Base-by-base conservation (phyloP, 257 asterid species). In the Solanum peruvianum region DNA sequence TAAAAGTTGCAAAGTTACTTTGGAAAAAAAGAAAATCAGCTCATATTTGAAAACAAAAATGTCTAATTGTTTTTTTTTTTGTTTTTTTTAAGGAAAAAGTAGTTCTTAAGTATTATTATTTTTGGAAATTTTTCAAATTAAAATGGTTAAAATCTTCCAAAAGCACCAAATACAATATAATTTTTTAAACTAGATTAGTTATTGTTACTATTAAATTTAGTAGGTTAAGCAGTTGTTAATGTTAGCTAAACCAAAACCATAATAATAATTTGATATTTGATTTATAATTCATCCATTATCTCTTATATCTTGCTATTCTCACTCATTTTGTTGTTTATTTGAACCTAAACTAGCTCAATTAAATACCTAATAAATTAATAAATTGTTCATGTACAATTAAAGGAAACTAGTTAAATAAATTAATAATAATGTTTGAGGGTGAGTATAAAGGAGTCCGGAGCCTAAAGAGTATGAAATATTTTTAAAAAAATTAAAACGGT, bases 401-500 rank as follows among this genome's bases (percentile, higher is more conserved):
- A 77, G 62, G 3, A 77, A 45, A 78, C 64, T 9, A 47, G 13
- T 80, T 31, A 18, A 80, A 9, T 10, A 80, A 78, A 47, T 80
- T 45, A 45, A 78, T 44, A 31, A 14, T 18, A 78, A 47, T 80
- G 29, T 42, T 49, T 78, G 41, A 78, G 85, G 29, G 41, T 2
- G 4, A 41, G 60, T n/a, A n/a, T 25, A 76, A 76, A 76, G 23
- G 35, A 33, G 35, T 33, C 0, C 5, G 35, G 5, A 33, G 35
- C 5, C 35, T 33, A 33, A 33, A 33, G 1, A 1, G 35, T 33
- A 33, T 33, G 4, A 33, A 33, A 33, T 33, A 33, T 33, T 2
- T 29, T 33, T 0, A 3, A 3, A 33, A 33, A 33, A 33, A 33
- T 3, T 4, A 33, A 33, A 33, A 0, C 0, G 0, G 35, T 33